Conservation (phyloP, 805 yeast species). For the Starmerella asiatica region DNA sequence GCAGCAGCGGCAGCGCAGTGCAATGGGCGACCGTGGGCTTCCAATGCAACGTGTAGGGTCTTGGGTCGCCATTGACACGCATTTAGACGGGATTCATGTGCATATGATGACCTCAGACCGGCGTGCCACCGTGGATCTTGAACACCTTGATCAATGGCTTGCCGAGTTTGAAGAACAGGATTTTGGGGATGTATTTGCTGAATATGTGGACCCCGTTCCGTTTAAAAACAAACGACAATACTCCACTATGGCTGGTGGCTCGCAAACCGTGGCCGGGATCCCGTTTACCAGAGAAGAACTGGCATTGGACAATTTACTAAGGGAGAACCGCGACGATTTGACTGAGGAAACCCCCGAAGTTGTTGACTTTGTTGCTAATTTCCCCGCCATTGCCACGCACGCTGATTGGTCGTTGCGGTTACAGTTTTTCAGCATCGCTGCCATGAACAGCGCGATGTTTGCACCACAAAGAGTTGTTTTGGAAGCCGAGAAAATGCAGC, state of each 20-base stretch:
- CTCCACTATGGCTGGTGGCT: neutral
- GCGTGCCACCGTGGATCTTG: conserved; percentile 56
- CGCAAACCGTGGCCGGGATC: neutral
- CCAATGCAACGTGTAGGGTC: conserved; percentile 38
- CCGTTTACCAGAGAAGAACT: conserved; percentile 11
- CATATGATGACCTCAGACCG: conserved; percentile 64
- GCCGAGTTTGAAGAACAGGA: conserved; percentile 10
- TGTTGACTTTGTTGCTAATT: conserved; percentile 16
- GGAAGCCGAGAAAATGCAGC: conserved; percentile 23
- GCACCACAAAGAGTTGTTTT: conserved; percentile 20
- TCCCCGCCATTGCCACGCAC: conserved; percentile 18
- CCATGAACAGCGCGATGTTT: conserved; percentile 14
- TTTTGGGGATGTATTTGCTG: neutral
- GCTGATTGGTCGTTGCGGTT: conserved; percentile 25
- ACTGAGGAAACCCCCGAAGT: conserved; percentile 16
- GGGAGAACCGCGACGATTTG: conserved; percentile 5
- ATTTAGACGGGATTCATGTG: conserved; percentile 46
- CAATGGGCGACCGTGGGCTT: conserved; percentile 4
- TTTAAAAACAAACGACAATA: neutral
- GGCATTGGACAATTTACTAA: conserved; percentile 6
- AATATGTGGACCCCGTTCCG: conserved; percentile 1
- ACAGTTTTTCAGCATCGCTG: conserved; percentile 20
- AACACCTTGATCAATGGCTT: conserved; percentile 39
- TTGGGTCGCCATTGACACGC: conserved; percentile 73
- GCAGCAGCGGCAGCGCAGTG: conserved; percentile 35